Percentiles rank a stretch among this genome's conserved stretches.
Conservation (phyloP, 129 eudicot species). For the Chrysanthemum lavandulifolium region DNA sequence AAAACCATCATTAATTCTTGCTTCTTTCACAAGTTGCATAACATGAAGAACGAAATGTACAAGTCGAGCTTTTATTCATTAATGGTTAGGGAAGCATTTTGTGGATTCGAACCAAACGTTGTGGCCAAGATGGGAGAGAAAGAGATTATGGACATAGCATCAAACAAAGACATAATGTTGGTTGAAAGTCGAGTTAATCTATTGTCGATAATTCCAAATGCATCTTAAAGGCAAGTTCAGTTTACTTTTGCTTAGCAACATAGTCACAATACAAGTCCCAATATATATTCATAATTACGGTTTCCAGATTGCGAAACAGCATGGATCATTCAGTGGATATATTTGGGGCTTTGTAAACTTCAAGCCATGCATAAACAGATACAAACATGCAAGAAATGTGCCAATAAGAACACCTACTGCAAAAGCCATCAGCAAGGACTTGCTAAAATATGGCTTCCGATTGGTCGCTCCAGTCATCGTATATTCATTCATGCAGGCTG, state of each 20-base stretch:
- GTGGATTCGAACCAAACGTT: constrained; percentile 61
- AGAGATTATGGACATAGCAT: constrained; percentile 56
- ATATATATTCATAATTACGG: background rate
- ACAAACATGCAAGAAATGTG: constrained; percentile 64
- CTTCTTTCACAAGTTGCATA: background rate
- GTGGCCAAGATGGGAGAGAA: constrained; percentile 73
- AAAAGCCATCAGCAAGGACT: constrained; percentile 72
- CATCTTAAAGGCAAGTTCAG: constrained; percentile 45
- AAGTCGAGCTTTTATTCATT: background rate
- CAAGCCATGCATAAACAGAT: constrained; percentile 72
- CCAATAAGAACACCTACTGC: constrained; percentile 78
- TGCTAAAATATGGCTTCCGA: constrained; percentile 57
- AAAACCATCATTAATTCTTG: background rate
- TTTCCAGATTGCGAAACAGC: constrained; percentile 47
- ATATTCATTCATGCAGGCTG: constrained; percentile 84
- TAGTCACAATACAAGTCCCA: background rate
- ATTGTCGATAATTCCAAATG: constrained; percentile 83
- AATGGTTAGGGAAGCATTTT: constrained; percentile 60
- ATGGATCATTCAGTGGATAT: constrained; percentile 79
- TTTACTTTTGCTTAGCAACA: constrained; percentile 12
- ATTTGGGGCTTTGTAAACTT: constrained; percentile 71
- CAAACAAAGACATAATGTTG: constrained; percentile 54
- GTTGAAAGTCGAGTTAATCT: constrained; percentile 71
- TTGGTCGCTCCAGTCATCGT: constrained; percentile 77
- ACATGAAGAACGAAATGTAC: background rate